phyloP scores from a whole-genome alignment of 2,329 filamentous ascomycete species.

The Microdochium nivale region DNA sequence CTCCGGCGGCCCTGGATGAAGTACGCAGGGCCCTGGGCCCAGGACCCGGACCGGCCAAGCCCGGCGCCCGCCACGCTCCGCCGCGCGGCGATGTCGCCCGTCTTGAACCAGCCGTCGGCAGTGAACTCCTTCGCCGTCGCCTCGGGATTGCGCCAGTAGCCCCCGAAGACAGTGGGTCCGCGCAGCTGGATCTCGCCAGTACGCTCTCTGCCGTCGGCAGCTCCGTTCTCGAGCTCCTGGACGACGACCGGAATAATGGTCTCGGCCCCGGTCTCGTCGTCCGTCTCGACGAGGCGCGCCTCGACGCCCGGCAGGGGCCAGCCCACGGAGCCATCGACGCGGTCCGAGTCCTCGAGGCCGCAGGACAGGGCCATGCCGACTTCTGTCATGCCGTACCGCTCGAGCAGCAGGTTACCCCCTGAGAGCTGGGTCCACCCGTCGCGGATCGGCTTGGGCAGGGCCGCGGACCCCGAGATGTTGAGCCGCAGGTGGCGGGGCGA shows the following conservation, averaged over 20 bases:
- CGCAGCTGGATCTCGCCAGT: conserved; percentile 90
- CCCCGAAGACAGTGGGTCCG: conserved; percentile 83
- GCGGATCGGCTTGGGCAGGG: conserved; percentile 83
- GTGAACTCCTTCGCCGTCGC: conserved; percentile 80
- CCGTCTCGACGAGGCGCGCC: conserved; percentile 74
- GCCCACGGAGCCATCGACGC: conserved; percentile 85
- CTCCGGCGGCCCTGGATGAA: conserved; percentile 85
- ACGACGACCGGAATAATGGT: conserved; percentile 48
- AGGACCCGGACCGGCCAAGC: conserved; percentile 43
- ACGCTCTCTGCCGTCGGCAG: conserved; percentile 45
- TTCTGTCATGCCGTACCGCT: conserved; percentile 98
- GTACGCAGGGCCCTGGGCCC: conserved; percentile 42
- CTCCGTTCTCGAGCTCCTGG: conserved; percentile 45
- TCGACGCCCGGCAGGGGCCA: conserved; percentile 89
- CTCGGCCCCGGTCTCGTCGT: conserved; percentile 39
- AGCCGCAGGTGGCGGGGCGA: conserved; percentile 71
- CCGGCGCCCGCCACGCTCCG: conserved; percentile 43
- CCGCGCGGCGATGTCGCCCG: conserved; percentile 79
- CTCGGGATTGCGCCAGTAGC: conserved; percentile 83
- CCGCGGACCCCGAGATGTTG: conserved; percentile 89
- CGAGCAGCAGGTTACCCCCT: conserved; percentile 76
- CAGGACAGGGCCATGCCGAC: conserved; percentile 97
- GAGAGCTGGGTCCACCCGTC: conserved; percentile 75
- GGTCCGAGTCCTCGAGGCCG: conserved; percentile 66
- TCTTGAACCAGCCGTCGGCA: conserved; percentile 77